Evolutionary conservation across 257 asterid species (phyloP).

Genomic region (Vinca minor): DNA sequence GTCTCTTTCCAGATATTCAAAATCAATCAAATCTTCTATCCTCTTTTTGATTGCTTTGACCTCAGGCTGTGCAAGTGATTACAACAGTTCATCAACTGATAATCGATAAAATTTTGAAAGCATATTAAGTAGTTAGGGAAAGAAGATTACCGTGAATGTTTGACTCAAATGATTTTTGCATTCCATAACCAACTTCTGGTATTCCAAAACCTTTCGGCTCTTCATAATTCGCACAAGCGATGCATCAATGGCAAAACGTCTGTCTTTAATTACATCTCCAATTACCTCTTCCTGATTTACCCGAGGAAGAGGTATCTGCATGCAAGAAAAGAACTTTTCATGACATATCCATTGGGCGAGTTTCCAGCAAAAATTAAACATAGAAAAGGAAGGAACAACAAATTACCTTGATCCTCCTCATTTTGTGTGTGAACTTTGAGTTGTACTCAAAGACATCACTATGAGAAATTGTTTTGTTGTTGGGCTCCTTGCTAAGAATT

Average conservation of each 20-base stretch:
- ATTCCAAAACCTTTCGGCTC: slow-evolving; percentile 84
- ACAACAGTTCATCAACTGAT: neutral
- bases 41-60: slow-evolving; percentile 96
- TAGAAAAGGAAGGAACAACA: neutral
- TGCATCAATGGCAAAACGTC: slow-evolving; percentile 94
- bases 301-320: slow-evolving; percentile 90
- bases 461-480: slow-evolving; percentile 63
- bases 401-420: slow-evolving; percentile 99
- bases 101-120: neutral
- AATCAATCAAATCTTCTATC: slow-evolving; percentile 82
- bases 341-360: neutral
- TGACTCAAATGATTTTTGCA: slow-evolving; percentile 90
- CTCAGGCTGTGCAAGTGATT: slow-evolving; percentile 53
- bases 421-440: slow-evolving; percentile 81
- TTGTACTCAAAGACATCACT: slow-evolving; percentile 81
- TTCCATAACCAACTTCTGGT: slow-evolving; percentile 90
- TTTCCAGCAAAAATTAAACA: neutral
- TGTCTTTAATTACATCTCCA: slow-evolving; percentile 95
- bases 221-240: slow-evolving; percentile 97
- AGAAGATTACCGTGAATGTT: slow-evolving; percentile 71
- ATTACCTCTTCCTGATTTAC: slow-evolving; percentile 93
- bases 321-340: slow-evolving; percentile 8
- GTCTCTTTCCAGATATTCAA: slow-evolving; percentile 92
- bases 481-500: slow-evolving; percentile 87
- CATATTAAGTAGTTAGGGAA: neutral